Evolutionary conservation across 495 filamentous ascomycete genomes (phyloP).

Genomic region (Polyplosphaeria fusca): DNA sequence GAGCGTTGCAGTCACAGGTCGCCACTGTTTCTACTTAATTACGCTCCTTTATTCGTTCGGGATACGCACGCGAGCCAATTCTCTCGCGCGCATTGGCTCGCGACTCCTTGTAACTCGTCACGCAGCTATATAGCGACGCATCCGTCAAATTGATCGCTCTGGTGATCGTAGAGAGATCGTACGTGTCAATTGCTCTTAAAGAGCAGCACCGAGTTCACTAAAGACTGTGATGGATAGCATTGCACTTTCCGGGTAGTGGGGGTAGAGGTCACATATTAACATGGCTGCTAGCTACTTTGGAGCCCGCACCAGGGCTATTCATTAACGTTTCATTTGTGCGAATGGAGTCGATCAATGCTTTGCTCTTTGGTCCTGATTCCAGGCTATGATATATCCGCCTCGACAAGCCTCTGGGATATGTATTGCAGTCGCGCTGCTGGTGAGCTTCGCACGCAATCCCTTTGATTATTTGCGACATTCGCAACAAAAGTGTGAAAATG

Average conservation of each 20-base stretch:
- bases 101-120: no score
- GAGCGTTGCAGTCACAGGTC: not conserved
- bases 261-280: not conserved
- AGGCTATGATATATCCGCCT: not conserved
- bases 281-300: not conserved
- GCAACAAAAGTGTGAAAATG: slow-evolving; percentile 2
- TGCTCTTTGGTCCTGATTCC: not conserved
- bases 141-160: no score
- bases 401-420: not conserved
- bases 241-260: not conserved
- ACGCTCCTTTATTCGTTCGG: no score
- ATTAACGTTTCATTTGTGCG: not conserved
- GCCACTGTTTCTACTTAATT: no score
- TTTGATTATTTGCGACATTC: not conserved
- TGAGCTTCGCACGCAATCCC: not conserved
- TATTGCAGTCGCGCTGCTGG: not conserved
- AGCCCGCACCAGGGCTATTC: not conserved
- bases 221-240: not conserved
- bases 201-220: not conserved
- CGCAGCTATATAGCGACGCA: no score
- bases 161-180: no score
- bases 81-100: no score
- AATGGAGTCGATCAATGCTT: not conserved
- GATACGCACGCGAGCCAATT: no score
- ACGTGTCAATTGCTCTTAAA: no score